Conservation (phyloP, 257 asterid species). For the Solanum ossicruentum region DNA sequence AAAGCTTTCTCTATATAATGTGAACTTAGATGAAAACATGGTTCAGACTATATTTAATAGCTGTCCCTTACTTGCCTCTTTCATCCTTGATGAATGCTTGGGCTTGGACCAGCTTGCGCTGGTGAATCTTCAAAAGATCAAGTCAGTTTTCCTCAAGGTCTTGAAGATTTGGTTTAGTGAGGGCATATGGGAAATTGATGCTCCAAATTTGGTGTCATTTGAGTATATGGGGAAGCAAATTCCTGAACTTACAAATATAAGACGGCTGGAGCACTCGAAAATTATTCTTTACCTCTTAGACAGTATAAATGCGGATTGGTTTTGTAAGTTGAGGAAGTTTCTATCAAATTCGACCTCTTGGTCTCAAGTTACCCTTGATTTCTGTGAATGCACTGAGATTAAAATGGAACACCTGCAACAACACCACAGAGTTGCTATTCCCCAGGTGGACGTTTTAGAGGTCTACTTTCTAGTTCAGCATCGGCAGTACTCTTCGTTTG, state of each 20-base stretch:
- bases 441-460: not conserved
- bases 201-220: not conserved
- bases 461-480: not conserved
- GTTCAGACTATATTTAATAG: not conserved
- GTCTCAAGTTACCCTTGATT: not conserved
- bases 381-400: not conserved
- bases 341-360: not conserved
- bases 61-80: not conserved
- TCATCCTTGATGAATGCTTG: not conserved
- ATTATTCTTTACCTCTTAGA: not conserved
- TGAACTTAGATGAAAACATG: not conserved
- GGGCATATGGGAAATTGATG: not conserved
- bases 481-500: not conserved
- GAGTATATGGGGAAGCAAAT: not conserved
- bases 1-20: not conserved
- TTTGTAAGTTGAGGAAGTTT: not conserved
- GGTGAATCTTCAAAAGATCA: not conserved
- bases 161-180: not conserved
- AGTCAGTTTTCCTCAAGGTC: not conserved
- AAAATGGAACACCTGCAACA: not conserved
- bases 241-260: not conserved
- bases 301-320: not conserved
- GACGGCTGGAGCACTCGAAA: not conserved
- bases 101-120: not conserved
- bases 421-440: not conserved